Evolutionary conservation across 257 asterid genomes (phyloP).

Genomic region (Leonotis leonurus): DNA sequence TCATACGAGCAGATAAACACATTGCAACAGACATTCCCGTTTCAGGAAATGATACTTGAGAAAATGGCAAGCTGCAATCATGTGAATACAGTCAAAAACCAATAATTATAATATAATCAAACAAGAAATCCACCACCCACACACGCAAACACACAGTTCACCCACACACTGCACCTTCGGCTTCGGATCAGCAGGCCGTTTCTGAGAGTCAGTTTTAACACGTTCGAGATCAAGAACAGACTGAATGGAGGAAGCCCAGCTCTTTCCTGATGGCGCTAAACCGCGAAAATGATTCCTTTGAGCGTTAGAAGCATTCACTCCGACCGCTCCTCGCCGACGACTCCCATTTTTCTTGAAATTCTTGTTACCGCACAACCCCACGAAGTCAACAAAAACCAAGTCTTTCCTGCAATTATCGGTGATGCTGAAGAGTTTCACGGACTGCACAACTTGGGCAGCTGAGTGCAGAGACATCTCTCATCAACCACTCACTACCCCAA

Average conservation of each 20-base stretch:
- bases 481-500: conserved; percentile 14
- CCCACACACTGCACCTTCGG: conserved; percentile 34
- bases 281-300: conserved; percentile 30
- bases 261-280: conserved; percentile 18
- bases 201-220: conserved; percentile 14
- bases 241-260: conserved; percentile 38
- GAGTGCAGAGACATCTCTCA: conserved; percentile 46
- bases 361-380: conserved; percentile 34
- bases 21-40: no score
- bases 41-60: not conserved
- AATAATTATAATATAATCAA: not conserved
- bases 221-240: conserved; percentile 52
- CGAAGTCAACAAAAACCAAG: conserved; percentile 41
- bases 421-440: conserved; percentile 37
- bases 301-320: conserved; percentile 13
- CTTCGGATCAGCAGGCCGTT: conserved; percentile 30
- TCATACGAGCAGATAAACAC: no score
- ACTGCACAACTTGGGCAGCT: conserved; percentile 46
- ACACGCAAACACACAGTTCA: not conserved
- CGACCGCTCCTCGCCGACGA: conserved; percentile 30
- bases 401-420: conserved; percentile 24
- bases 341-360: conserved; percentile 26
- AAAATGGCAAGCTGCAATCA: not conserved
- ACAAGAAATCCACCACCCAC: conserved; percentile 1
- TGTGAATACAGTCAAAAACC: not conserved